Base-by-base conservation (phyloP, 441 rosid species). In the Jatropha multifida region DNA sequence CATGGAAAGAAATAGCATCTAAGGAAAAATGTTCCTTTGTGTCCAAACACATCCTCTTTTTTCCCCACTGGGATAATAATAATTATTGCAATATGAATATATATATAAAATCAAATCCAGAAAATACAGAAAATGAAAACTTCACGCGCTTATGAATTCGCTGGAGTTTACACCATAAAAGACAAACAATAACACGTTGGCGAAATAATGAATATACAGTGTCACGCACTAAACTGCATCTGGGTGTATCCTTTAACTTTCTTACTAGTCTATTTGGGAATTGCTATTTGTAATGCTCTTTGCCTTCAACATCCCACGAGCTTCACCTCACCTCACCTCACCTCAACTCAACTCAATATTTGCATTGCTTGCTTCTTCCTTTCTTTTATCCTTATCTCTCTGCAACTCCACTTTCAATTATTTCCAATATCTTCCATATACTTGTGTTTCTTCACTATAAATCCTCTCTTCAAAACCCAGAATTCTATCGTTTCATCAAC, bases 261-360 rank as follows among this genome's bases (percentile, higher is more conserved):
- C 26, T 65, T 38, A 7, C 7, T 8, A 8, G 49, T 6, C 42
- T 48, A 48, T 68, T 68, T 15, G 58, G 41, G 68, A 20, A 27
- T 20, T 71, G 65, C 78, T 65, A 76, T 74, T 75, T 82, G 81
- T 78, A 85, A 44, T 41, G 23, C 44, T 44, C 76, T 59, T 54
- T 41, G 23, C 44, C 27, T 73, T 44, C 65, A 85, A 83, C 90
- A 87, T 75, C 88, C 88, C 88, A 87, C 84, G 86, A 85, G 85
- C 84, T 80, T 44, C 48, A 7, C 10, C 10, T 44, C 48, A 44
- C 14, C 2, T 76, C 32, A 32, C 32, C 81, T 71, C 76, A 74
- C 73, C 74, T 44, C 48, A 44, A 54, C 81, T 71, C 76, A 74
- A 74, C 74, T 44, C 48, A 44, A 54, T 5, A 74, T 32, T 27